Base-by-base conservation (phyloP, 208 protist genomes). In the Blechomonas ayalai region DNA sequence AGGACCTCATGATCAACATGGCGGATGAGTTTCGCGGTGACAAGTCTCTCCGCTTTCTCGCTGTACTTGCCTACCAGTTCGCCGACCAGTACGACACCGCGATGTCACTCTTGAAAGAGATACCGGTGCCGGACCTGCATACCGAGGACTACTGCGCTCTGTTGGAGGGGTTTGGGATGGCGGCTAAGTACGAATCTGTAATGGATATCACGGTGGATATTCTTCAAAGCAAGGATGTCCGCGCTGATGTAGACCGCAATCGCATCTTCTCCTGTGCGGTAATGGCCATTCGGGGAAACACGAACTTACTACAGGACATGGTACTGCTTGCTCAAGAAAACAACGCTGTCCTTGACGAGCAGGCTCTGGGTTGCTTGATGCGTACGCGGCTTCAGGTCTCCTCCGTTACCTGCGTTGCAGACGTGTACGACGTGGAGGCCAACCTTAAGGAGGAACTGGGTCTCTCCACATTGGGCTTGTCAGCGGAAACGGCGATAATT, bases 1-100 rank as follows among this genome's bases (percentile, higher is more conserved):
- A 66, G 45, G 74, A 89, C 19, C 60, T 95, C 39, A 89, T 95
- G 82, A 54, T 54, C 19, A 72, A 67, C 37, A 84, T 95, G 67
- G 88, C 81, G 3, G 75, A 91, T 44, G 88, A 95, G 47, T 39
- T 95, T 3, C 51, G 63, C 29, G 28, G 29, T 36, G 78, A 86
- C 20, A 55, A 44, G 0, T 54, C 59, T 13, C 74, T 92, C 45
- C 48, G 51, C 28, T 62, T 84, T 18, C 43, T 92, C 23, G 81
- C 79, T 8, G 67, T 90, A 3, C 41, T 88, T 10, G 80, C 83
- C 0, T 85, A 83, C 55, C 68, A 80, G 33, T 82, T 87, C 44
- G 56, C 72, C 23, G 81, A 78, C 3, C 22, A 70, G 22, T 31
- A 50, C 34, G 39, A 26, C 6, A 46, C 63, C 18, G 83, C 75